Percentiles rank a stretch among this genome's conserved stretches.
Evolutionary conservation across 2,329 filamentous ascomycete species (phyloP).

Genomic region (Alternaria arbusti): DNA sequence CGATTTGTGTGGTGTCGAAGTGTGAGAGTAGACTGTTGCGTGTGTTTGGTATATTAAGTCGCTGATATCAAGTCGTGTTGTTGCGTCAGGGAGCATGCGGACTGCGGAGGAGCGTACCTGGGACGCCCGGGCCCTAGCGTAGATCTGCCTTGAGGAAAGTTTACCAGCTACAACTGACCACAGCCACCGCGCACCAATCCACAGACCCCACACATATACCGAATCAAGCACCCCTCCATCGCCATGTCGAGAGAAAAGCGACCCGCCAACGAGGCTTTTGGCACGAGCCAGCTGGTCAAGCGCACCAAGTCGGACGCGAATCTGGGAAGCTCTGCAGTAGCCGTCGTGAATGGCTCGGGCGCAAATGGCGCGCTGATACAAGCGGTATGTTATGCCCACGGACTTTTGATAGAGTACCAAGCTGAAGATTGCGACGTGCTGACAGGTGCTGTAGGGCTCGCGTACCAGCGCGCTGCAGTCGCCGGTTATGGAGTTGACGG

Average conservation of each 20-base stretch:
- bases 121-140: constrained; percentile 20
- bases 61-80: constrained; percentile 22
- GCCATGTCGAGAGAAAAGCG: constrained; percentile 91
- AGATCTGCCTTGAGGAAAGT: constrained; percentile 22
- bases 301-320: constrained; percentile 76
- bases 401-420: constrained; percentile 42
- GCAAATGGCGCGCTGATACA: constrained; percentile 70
- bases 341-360: constrained; percentile 62
- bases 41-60: not conserved
- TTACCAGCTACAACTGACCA: constrained; percentile 19
- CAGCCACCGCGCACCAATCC: constrained; percentile 7
- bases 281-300: constrained; percentile 83
- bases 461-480: constrained; percentile 85
- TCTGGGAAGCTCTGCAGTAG: constrained; percentile 61
- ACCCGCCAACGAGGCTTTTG: constrained; percentile 83
- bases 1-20: not conserved
- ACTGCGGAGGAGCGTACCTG: constrained; percentile 19
- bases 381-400: constrained; percentile 64
- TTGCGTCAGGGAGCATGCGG: constrained; percentile 17
- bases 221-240: constrained; percentile 1
- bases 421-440: constrained; percentile 35
- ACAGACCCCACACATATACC: not conserved
- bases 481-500: constrained; percentile 91
- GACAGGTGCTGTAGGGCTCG: constrained; percentile 64
- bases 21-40: not conserved